phyloP scores from a whole-genome alignment of 2,329 filamentous ascomycete species.

The Pestalotiopsis sp. region DNA sequence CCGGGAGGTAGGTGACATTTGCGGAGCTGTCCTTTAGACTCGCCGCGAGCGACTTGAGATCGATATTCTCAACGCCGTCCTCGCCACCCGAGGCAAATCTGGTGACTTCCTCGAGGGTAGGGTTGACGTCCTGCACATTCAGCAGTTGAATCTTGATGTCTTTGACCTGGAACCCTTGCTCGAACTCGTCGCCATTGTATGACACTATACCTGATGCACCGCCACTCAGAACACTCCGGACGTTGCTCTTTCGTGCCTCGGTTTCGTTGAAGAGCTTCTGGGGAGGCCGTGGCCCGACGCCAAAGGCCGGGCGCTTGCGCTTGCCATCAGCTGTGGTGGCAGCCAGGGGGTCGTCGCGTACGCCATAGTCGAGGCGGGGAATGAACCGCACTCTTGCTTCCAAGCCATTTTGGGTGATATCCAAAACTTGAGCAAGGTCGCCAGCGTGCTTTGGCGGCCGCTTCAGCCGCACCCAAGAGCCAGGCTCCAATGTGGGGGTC shows the following conservation, averaged over 20 bases:
- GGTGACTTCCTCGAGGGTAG: conserved; percentile 93
- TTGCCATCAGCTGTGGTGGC: conserved; percentile 64
- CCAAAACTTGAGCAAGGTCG: conserved; percentile 89
- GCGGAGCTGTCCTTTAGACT: conserved; percentile 84
- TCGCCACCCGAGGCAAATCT: conserved; percentile 86
- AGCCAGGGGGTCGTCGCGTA: conserved; percentile 71
- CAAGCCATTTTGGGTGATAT: conserved; percentile 90
- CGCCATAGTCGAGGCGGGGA: conserved; percentile 87
- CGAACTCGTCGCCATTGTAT: conserved; percentile 87
- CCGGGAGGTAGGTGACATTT: conserved; percentile 83
- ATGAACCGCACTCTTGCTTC: conserved; percentile 87
- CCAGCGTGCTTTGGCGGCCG: conserved; percentile 80
- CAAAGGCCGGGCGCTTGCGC: conserved; percentile 67
- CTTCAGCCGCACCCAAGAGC: conserved; percentile 89
- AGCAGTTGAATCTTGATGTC: conserved; percentile 89
- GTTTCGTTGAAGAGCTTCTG: conserved; percentile 90
- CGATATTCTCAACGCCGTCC: conserved; percentile 91
- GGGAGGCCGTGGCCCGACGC: conserved; percentile 72
- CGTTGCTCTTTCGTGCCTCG: conserved; percentile 88
- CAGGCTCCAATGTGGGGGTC: conserved; percentile 80
- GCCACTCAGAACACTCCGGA: conserved; percentile 64
- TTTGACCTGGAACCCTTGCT: conserved; percentile 91
- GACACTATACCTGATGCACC: conserved; percentile 79
- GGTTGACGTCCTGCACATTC: conserved; percentile 87
- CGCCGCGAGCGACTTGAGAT: conserved; percentile 86